A percentile compares a stretch with the other conserved stretches of the same genome.
Conservation (phyloP, 2,329 filamentous ascomycete genomes). For the Xylaria sp. region DNA sequence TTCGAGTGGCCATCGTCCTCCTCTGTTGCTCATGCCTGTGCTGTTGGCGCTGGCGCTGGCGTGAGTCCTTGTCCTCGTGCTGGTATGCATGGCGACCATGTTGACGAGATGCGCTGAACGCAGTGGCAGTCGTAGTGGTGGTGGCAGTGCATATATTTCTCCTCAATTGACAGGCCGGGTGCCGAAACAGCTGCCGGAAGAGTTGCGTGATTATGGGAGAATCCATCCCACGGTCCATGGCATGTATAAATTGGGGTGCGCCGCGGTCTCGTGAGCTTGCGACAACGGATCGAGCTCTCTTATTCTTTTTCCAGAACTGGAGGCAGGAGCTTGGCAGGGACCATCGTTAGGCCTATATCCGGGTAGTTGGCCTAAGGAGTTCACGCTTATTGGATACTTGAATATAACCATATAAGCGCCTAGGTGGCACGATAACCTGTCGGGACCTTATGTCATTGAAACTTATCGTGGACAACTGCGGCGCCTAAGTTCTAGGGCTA, state of each 20-base stretch:
- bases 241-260: constrained; percentile 35
- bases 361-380: not conserved
- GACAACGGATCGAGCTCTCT: constrained; percentile 22
- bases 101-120: constrained; percentile 54
- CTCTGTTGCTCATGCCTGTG: constrained; percentile 48
- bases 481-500: too few species aligned
- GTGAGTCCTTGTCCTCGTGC: too few species aligned
- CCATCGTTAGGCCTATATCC: not conserved
- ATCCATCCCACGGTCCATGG: constrained; percentile 70
- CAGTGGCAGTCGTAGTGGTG: not conserved
- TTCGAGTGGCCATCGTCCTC: constrained; percentile 47
- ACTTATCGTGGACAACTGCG: not conserved
- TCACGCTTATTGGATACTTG: not conserved
- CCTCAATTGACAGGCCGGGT: constrained; percentile 71
- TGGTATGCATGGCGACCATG: constrained; percentile 53
- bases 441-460: constrained; percentile 7
- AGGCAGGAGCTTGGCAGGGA: too few species aligned
- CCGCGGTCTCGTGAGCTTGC: constrained; percentile 37
- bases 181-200: constrained; percentile 86
- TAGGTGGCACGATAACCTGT: constrained; percentile 23
- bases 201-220: constrained; percentile 80
- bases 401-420: too few species aligned
- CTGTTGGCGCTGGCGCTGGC: constrained; percentile 17
- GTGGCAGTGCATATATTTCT: constrained; percentile 52
- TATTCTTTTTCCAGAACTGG: not conserved